These are phyloP conservation scores for Mallotus japonicus DNA, from an alignment of 441 rosid genomes.

Conservation along the genomic window DNA sequence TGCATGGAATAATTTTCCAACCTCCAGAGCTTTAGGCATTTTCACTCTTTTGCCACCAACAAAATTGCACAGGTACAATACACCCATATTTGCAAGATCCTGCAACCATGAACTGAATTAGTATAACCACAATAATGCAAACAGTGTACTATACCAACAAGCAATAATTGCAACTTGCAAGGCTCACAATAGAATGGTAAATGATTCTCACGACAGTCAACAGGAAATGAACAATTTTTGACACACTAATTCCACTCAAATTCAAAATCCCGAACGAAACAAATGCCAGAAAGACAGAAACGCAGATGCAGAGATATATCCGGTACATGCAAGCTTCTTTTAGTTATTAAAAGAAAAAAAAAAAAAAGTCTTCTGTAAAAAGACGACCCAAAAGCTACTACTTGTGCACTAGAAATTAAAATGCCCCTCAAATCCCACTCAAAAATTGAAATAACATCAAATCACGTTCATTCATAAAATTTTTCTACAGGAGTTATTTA, in stretches of 20 bases:
- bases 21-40: constrained; percentile 70
- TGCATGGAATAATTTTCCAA: constrained; percentile 23
- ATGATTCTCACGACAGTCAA: neutral
- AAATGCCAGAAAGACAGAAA: neutral
- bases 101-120: constrained; percentile 33
- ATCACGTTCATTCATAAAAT: neutral
- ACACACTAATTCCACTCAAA: neutral
- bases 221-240: neutral
- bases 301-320: neutral
- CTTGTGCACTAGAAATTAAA: neutral
- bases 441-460: neutral
- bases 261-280: neutral
- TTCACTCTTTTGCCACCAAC: constrained; percentile 53
- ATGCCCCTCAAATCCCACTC: neutral
- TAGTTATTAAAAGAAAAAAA: neutral
- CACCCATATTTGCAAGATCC: constrained; percentile 78
- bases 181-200: neutral
- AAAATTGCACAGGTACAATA: constrained; percentile 61
- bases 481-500: neutral
- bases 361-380: neutral
- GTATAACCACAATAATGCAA: constrained; percentile 13
- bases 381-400: neutral
- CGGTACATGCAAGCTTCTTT: neutral
- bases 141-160: neutral
- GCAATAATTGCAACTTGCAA: constrained; percentile 5